Conservation (phyloP, 2,329 filamentous ascomycete genomes). For the Rachicladosporium sp. region DNA sequence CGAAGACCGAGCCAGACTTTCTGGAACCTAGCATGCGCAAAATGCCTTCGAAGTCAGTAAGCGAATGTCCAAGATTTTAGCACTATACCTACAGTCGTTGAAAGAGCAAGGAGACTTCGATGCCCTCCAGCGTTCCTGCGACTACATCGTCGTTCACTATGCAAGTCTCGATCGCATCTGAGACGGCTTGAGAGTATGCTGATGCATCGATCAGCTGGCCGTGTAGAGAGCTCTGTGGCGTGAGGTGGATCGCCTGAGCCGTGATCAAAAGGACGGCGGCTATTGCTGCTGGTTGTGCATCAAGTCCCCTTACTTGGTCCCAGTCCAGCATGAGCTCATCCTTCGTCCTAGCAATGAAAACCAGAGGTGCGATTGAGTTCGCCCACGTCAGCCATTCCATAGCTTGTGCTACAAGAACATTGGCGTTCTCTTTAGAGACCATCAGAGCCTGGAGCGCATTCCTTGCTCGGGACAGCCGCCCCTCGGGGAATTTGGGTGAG, state of each 20-base stretch:
- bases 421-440: slow-evolving; percentile 15
- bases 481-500: neutral
- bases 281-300: slow-evolving; percentile 16
- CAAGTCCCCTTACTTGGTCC: slow-evolving; percentile 12
- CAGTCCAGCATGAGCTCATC: slow-evolving; percentile 18
- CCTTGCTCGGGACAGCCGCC: slow-evolving; percentile 10
- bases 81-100: slow-evolving; percentile 22
- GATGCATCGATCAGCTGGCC: slow-evolving; percentile 1
- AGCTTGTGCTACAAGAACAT: slow-evolving; percentile 12
- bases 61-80: neutral
- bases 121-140: slow-evolving; percentile 20
- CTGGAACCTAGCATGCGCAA: slow-evolving; percentile 24
- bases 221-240: too few species aligned
- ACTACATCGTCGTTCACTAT: slow-evolving; percentile 22
- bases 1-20: slow-evolving; percentile 27
- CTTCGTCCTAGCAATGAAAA: slow-evolving; percentile 4
- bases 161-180: slow-evolving; percentile 16
- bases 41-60: slow-evolving; percentile 14
- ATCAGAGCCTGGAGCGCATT: slow-evolving; percentile 14
- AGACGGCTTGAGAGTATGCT: slow-evolving; percentile 14
- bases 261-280: slow-evolving; percentile 13
- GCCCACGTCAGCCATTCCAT: slow-evolving; percentile 6
- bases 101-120: slow-evolving; percentile 24
- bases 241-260: neutral
- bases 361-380: neutral